phyloP scores from a whole-genome alignment of 495 filamentous ascomycete genomes.

The Achaetomiella virescens region DNA sequence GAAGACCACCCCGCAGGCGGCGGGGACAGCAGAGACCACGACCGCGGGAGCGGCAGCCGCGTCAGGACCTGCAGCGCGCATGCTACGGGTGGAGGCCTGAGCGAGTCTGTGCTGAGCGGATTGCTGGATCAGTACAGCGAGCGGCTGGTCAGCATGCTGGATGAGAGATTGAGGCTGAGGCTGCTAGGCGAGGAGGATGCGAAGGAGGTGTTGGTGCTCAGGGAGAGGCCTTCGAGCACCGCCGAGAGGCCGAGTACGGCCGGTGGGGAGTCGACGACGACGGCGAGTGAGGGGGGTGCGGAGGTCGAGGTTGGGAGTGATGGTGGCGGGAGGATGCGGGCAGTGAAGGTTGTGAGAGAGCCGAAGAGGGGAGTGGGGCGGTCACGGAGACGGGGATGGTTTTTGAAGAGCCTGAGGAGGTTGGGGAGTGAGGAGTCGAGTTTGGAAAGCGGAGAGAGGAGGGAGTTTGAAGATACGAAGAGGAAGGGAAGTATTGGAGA shows the following conservation, averaged over 20 bases:
- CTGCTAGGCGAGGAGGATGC: constrained; percentile 29
- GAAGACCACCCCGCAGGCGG: not conserved
- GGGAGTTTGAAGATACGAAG: too few species aligned
- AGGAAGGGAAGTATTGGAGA: too few species aligned
- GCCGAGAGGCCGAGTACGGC: constrained; percentile 25
- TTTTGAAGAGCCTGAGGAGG: constrained; percentile 11
- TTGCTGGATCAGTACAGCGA: constrained; percentile 69
- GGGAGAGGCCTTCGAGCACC: not conserved
- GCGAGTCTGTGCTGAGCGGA: constrained; percentile 54
- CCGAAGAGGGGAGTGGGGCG: too few species aligned
- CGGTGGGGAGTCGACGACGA: constrained; percentile 19
- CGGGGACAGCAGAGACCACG: not conserved
- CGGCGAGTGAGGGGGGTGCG: constrained; percentile 7
- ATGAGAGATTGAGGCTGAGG: constrained; percentile 54
- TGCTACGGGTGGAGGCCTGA: constrained; percentile 40
- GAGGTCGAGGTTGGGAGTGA: not conserved
- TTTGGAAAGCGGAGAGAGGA: too few species aligned
- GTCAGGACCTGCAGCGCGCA: not conserved
- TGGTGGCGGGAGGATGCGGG: not conserved
- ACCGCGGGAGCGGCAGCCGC: not conserved
- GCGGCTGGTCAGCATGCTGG: constrained; percentile 60
- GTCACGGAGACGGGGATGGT: not conserved
- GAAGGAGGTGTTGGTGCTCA: constrained; percentile 13
- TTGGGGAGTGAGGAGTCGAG: too few species aligned
- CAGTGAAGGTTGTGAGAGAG: not conserved